phyloP scores from a whole-genome alignment of 768 basidiomycete species.

The Suillus sp. region DNA sequence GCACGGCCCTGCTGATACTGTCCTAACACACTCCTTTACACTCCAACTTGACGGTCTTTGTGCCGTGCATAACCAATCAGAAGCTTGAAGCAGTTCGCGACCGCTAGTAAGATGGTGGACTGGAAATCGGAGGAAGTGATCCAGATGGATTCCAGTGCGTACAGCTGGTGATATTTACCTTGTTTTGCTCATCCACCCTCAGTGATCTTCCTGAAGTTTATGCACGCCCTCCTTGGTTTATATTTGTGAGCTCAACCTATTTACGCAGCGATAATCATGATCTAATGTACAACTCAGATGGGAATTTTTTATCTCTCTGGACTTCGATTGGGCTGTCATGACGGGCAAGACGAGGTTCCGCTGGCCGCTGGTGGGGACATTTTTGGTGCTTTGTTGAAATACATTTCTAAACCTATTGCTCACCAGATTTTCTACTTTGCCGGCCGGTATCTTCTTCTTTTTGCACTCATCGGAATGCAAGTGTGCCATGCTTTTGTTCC shows the following conservation, averaged over 20 bases:
- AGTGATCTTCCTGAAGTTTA: conserved; percentile 43
- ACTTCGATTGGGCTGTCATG: conserved; percentile 46
- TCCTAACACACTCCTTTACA: conserved; percentile 1
- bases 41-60: conserved; percentile 4
- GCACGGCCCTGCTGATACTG: not conserved
- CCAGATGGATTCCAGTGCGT: conserved; percentile 38
- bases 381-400: not conserved
- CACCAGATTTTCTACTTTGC: conserved; percentile 47
- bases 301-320: conserved; percentile 45
- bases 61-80: not conserved
- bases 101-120: conserved; percentile 36
- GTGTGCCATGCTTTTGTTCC: conserved; percentile 16
- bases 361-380: conserved; percentile 47
- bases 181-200: conserved; percentile 8
- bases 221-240: conserved; percentile 47
- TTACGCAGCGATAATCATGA: not conserved
- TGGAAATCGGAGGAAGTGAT: conserved; percentile 44
- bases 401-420: conserved; percentile 13
- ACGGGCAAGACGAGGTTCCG: conserved; percentile 44
- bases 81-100: not conserved
- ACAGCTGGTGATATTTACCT: not conserved
- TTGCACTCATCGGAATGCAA: conserved; percentile 50
- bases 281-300: conserved; percentile 33
- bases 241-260: conserved; percentile 41
- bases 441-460: conserved; percentile 46